Evolutionary conservation across 2,329 filamentous ascomycete genomes (phyloP).

Genomic region (Xylariaceae sp.): DNA sequence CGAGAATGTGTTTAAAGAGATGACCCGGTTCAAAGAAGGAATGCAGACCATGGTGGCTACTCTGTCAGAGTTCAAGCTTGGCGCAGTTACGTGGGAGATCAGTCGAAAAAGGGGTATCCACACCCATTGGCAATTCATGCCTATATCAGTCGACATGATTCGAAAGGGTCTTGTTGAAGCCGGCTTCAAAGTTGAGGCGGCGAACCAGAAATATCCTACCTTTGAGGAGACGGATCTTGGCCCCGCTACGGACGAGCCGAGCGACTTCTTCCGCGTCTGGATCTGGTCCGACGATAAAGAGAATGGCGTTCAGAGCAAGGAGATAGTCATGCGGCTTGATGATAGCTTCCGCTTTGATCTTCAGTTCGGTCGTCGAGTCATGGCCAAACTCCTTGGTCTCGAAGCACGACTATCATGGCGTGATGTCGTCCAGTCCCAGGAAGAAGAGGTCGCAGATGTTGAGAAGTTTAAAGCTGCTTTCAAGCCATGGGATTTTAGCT

Average conservation of each 20-base stretch:
- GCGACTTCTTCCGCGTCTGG: slow-evolving; percentile 78
- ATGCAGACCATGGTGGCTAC: slow-evolving; percentile 74
- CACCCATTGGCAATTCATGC: slow-evolving; percentile 88
- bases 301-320: slow-evolving; percentile 56
- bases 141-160: slow-evolving; percentile 64
- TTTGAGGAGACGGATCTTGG: slow-evolving; percentile 46
- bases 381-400: slow-evolving; percentile 80
- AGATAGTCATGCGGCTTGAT: slow-evolving; percentile 68
- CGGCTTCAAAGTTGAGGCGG: slow-evolving; percentile 81
- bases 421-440: slow-evolving; percentile 70
- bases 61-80: slow-evolving; percentile 55
- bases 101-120: slow-evolving; percentile 77
- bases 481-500: slow-evolving; percentile 79
- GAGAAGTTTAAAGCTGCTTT: slow-evolving; percentile 76
- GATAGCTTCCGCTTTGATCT: slow-evolving; percentile 74
- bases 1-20: slow-evolving; percentile 65
- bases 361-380: slow-evolving; percentile 80
- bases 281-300: slow-evolving; percentile 62
- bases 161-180: slow-evolving; percentile 73
- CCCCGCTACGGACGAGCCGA: slow-evolving; percentile 44
- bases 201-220: slow-evolving; percentile 58
- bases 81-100: slow-evolving; percentile 89
- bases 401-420: slow-evolving; percentile 79
- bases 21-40: slow-evolving; percentile 71
- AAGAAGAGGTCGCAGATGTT: slow-evolving; percentile 75